Percentiles rank a stretch among this genome's conserved stretches.
phyloP scores from a whole-genome alignment of 495 filamentous ascomycete species.

The Penicillium parvum region DNA sequence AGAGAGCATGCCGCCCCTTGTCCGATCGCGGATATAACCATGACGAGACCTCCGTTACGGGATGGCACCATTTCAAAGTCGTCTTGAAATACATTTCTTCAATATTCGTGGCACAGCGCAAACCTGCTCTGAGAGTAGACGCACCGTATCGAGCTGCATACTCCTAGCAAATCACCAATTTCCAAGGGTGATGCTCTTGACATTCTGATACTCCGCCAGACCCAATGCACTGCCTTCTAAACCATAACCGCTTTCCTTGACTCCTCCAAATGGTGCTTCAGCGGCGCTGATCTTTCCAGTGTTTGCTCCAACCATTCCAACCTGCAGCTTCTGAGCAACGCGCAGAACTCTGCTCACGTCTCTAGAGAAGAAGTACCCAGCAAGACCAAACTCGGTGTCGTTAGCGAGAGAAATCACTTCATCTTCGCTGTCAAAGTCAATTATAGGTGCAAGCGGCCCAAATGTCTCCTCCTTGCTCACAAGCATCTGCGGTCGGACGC shows the following conservation, averaged over 20 bases:
- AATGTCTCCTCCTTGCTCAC: constrained; percentile 27
- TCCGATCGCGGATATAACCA: too few species aligned
- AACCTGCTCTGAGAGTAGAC: too few species aligned
- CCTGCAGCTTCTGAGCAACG: constrained; percentile 39
- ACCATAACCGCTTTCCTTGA: constrained; percentile 49
- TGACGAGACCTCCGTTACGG: too few species aligned
- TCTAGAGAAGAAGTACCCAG: constrained; percentile 39
- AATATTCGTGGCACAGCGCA: too few species aligned
- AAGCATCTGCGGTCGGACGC: constrained; percentile 50
- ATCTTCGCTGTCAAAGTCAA: neutral
- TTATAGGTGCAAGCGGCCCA: constrained; percentile 10
- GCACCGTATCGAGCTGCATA: too few species aligned
- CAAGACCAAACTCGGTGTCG: constrained; percentile 30
- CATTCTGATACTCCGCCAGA: constrained; percentile 45
- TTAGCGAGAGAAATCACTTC: neutral
- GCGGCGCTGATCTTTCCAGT: constrained; percentile 31
- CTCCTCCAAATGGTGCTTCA: constrained; percentile 44
- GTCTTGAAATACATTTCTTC: too few species aligned
- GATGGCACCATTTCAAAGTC: too few species aligned
- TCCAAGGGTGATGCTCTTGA: too few species aligned
- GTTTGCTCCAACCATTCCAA: constrained; percentile 47
- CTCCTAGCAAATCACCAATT: too few species aligned
- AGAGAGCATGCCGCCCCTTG: too few species aligned
- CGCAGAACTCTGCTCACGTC: constrained; percentile 34
- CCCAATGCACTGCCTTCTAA: constrained; percentile 47